Conservation (phyloP, 495 filamentous ascomycete genomes). For the Baudoinia panamericana region DNA sequence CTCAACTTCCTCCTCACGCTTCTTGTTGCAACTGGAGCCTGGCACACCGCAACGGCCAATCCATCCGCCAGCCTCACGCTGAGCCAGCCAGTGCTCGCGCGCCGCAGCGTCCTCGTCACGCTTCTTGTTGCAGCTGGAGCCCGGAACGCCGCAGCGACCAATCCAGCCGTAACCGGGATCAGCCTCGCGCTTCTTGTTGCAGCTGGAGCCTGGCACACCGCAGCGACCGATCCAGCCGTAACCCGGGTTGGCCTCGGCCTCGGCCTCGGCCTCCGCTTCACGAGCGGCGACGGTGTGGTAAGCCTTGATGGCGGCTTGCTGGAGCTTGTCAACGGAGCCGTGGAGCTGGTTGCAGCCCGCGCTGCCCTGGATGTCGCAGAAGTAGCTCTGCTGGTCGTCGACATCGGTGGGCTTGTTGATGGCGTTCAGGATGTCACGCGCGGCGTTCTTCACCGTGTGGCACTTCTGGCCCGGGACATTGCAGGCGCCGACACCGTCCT, state of each 20-base stretch:
- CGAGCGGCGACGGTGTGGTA: conserved; percentile 4
- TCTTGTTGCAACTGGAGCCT: conserved; percentile 3
- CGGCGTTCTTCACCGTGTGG: conserved; percentile 1
- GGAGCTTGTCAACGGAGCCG: conserved; percentile 3
- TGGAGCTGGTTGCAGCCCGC: conserved; percentile 6
- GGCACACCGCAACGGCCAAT: conserved; percentile 3
- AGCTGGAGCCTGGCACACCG: conserved; percentile 2
- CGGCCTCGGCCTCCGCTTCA: conserved; percentile 9
- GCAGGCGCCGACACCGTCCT: conserved; percentile 7
- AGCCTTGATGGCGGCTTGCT: conserved; percentile 1
- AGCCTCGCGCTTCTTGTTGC: conserved; percentile 1
- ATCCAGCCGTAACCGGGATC: neutral
- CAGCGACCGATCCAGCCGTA: conserved; percentile 3
- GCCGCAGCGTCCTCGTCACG: neutral
- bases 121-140: conserved; percentile 7
- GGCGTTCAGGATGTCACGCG: conserved; percentile 2
- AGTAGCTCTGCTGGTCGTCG: neutral
- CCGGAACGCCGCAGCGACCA: conserved; percentile 1
- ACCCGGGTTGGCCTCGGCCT: neutral
- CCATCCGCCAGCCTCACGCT: neutral
- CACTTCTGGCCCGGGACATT: conserved; percentile 4
- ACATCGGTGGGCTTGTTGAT: neutral
- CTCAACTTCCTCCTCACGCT: neutral
- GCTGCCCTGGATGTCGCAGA: conserved; percentile 5
- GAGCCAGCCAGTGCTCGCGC: too few species aligned